Percentiles rank a stretch among this genome's conserved stretches.
Evolutionary conservation across 495 filamentous ascomycete species (phyloP).

Genomic region (Aspergillus sclerotiicarbonarius): DNA sequence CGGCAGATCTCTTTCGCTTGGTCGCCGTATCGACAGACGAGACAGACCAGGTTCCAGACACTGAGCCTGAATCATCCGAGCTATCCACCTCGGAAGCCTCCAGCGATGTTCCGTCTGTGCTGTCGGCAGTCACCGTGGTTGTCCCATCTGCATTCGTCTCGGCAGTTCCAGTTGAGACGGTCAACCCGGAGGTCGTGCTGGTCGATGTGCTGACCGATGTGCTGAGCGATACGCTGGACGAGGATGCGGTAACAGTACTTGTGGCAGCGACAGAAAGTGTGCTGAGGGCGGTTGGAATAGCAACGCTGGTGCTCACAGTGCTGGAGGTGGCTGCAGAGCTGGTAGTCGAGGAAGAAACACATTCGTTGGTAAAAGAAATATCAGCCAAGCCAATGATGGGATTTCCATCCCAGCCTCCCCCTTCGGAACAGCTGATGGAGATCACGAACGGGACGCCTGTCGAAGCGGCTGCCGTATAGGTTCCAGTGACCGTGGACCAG

Average conservation of each 20-base stretch:
- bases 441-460: background rate
- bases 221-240: background rate
- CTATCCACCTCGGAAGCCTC: background rate
- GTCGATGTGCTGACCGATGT: too few relatives aligned
- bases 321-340: background rate
- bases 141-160: background rate
- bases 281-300: background rate
- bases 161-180: background rate
- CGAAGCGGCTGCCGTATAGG: background rate
- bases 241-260: background rate
- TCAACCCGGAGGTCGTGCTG: background rate
- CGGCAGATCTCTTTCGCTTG: constrained; percentile 2
- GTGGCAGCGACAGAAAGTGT: background rate
- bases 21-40: background rate
- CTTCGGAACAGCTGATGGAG: background rate
- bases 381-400: background rate
- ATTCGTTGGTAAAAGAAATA: background rate
- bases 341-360: background rate
- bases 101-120: background rate
- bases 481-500: background rate
- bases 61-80: background rate
- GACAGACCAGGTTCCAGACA: background rate
- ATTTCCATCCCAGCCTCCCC: background rate
- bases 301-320: background rate
- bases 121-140: background rate